Percentiles rank a stretch among this genome's conserved stretches.
Evolutionary conservation across 305 asterid species (phyloP).

Genomic region (Ruellia speciosa): DNA sequence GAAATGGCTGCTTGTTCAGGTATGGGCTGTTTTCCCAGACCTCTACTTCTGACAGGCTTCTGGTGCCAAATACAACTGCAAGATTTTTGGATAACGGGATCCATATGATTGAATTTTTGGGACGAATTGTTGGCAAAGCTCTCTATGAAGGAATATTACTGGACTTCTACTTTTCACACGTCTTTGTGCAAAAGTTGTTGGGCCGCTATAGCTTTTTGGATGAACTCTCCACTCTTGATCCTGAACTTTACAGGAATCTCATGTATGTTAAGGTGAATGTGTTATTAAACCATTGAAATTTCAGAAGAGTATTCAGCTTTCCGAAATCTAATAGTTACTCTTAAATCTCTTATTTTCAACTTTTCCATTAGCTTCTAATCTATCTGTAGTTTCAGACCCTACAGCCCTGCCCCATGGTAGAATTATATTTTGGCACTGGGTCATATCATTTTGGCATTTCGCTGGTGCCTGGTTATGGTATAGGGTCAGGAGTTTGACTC

Average conservation of each 20-base stretch:
- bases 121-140: slow-evolving; percentile 89
- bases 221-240: slow-evolving; percentile 90
- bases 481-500: not conserved
- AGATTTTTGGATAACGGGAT: slow-evolving; percentile 77
- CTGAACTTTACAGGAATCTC: slow-evolving; percentile 83
- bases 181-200: slow-evolving; percentile 83
- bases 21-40: slow-evolving; percentile 87
- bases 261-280: slow-evolving; percentile 83
- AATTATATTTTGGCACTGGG: not conserved
- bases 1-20: slow-evolving; percentile 36
- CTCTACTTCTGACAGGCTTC: slow-evolving; percentile 72
- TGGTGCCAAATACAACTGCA: slow-evolving; percentile 73
- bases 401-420: not conserved
- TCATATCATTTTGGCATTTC: not conserved
- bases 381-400: slow-evolving; percentile 3
- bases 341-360: too few relatives aligned
- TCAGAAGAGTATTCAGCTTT: slow-evolving; percentile 11
- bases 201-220: slow-evolving; percentile 96
- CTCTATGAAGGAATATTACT: slow-evolving; percentile 89
- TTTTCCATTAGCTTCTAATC: slow-evolving; percentile 1
- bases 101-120: slow-evolving; percentile 88
- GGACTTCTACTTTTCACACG: slow-evolving; percentile 85
- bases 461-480: not conserved
- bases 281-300: slow-evolving; percentile 13
- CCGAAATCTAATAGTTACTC: not conserved